Evolutionary conservation across 1,284 basidiomycete species (phyloP), one percentile per base, ranked within the genome.

Genomic region (Puccinia polysora): DNA sequence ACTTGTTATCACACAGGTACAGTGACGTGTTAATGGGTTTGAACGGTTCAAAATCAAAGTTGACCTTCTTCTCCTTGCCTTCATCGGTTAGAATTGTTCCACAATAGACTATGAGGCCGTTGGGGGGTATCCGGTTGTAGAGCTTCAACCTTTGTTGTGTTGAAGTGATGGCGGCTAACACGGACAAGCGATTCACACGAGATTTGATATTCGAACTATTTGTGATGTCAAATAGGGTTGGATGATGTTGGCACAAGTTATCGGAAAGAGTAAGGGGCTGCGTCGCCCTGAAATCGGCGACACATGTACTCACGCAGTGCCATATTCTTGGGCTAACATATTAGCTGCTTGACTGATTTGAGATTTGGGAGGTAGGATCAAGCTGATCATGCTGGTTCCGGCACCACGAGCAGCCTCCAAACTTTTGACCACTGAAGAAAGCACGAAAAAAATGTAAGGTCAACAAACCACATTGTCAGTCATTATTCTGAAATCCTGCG

Each of bases 1-100:
- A 99, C 81, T 97, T 96, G 84, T 96, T 97, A 85, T 98, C 96
- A 80, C 96, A 99, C 65, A 97, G 89, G 83, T 99, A 99, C 59
- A 99, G 86, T 20, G 93, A 94, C 20, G 95, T 98, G 82, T 97
- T 98, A 84, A 98, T 97, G 47, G 96, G 94, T 81, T 97, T 82
- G 77, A 81, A 82, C 5, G 95, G 95, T 80, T 97, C 94, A 76
- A 99, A 95, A 81, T 96, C 94, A 78, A 98, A 81, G 78, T 82
- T 82, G 77, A 82, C 81, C 81, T 97, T 97, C 85, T 97, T 97
- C 82, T 98, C 95, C 82, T 98, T 98, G 75, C 92, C 92, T 81
- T 97, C 95, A 77, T 97, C 95, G 70, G 95, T 99, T 71, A 99
- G 83, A 77, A 99, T 91, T 18, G 96, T 99, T 59, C 95, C 95